Evolutionary conservation across 306 rosid species (phyloP).

Genomic region (Begonia masoniana): DNA sequence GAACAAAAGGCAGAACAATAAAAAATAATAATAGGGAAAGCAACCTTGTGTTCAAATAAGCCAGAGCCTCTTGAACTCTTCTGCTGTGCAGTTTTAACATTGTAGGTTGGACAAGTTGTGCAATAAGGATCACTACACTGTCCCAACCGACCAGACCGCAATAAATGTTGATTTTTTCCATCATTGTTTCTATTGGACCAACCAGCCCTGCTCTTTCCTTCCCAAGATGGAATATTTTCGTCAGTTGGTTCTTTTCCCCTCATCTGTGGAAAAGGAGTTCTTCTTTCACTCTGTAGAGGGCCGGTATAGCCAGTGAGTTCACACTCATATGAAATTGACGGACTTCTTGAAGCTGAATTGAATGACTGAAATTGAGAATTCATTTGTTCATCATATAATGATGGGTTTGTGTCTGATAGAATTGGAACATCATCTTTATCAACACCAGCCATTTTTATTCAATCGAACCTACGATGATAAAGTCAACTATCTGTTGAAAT

Average conservation of each 20-base stretch:
- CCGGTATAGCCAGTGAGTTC: conserved; percentile 62
- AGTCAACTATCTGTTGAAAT: no score
- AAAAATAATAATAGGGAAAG: not conserved
- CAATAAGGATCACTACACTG: conserved; percentile 89
- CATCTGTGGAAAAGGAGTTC: conserved; percentile 41
- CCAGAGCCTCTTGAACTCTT: conserved; percentile 23
- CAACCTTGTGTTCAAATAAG: conserved; percentile 47
- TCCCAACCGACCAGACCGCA: conserved; percentile 83
- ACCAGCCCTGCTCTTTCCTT: conserved; percentile 13
- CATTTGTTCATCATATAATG: conserved; percentile 17
- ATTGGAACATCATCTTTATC: conserved; percentile 50
- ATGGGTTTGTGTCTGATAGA: conserved; percentile 27
- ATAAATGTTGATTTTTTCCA: conserved; percentile 48
- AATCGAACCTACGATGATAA: conserved; percentile 12
- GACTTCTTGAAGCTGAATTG: conserved; percentile 36
- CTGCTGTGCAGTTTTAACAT: conserved; percentile 26
- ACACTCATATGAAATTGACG: conserved; percentile 39
- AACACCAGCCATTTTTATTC: conserved; percentile 36
- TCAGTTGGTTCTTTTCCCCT: conserved; percentile 32
- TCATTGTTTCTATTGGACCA: conserved; percentile 24
- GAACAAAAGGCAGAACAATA: conserved; percentile 10
- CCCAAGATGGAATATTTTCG: conserved; percentile 26
- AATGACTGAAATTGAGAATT: conserved; percentile 25
- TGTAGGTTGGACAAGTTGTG: conserved; percentile 74
- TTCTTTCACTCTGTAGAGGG: conserved; percentile 44